Evolutionary conservation across 2,329 filamentous ascomycete genomes (phyloP).

Genomic region (Hymenoscyphus linearis): DNA sequence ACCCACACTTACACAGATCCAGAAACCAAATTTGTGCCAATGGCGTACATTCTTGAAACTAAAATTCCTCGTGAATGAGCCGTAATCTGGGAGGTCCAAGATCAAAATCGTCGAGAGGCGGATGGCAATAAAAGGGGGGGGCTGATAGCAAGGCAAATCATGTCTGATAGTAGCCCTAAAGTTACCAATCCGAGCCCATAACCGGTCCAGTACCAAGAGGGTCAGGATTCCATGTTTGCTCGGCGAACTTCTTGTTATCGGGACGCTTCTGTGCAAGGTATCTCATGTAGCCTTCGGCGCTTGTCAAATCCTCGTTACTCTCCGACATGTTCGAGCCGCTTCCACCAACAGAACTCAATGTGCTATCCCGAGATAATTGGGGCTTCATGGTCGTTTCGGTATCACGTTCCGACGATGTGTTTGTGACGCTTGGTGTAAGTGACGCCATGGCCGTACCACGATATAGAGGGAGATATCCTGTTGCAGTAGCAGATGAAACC

Average conservation of each 20-base stretch:
- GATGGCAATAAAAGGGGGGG: neutral
- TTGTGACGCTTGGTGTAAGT: slow-evolving; percentile 26
- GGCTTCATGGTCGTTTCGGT: slow-evolving; percentile 11
- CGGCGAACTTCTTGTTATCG: slow-evolving; percentile 17
- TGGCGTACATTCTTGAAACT: neutral
- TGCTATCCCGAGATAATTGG: slow-evolving; percentile 5
- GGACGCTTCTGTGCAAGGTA: slow-evolving; percentile 21
- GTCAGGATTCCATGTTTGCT: slow-evolving; percentile 17
- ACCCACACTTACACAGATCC: slow-evolving; percentile 3
- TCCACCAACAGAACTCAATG: slow-evolving; percentile 14
- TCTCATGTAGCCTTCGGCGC: slow-evolving; percentile 25
- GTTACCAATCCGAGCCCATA: slow-evolving; percentile 17
- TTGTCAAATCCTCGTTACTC: slow-evolving; percentile 7
- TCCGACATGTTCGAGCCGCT: slow-evolving; percentile 17
- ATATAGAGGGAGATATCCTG: slow-evolving; percentile 32
- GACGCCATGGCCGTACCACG: slow-evolving; percentile 31
- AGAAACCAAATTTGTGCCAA: neutral
- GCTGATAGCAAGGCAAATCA: neutral
- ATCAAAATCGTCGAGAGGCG: neutral
- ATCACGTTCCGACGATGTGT: slow-evolving; percentile 10
- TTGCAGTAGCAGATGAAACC: slow-evolving; percentile 30
- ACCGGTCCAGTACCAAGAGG: slow-evolving; percentile 17
- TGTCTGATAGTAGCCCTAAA: neutral
- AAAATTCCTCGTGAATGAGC: neutral
- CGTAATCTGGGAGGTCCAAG: neutral